Percentiles rank a stretch among this genome's conserved stretches.
phyloP scores from a whole-genome alignment of 371 early-diverging fungal species.

The Dentiscutata heterogama region DNA sequence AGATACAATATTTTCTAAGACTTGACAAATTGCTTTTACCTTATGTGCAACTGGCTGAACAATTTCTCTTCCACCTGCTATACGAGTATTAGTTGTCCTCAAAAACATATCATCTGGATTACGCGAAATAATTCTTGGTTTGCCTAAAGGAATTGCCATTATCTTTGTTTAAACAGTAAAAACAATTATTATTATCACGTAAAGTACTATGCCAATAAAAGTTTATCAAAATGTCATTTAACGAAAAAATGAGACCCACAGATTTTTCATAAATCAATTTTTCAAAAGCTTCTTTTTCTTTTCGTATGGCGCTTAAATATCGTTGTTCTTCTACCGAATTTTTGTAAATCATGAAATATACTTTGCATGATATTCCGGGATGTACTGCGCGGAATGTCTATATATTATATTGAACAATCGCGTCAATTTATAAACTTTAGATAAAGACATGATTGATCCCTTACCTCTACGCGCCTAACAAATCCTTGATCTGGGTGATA shows the following conservation, averaged over 20 bases:
- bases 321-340: slow-evolving; percentile 96
- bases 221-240: background rate
- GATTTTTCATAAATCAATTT: slow-evolving; percentile 91
- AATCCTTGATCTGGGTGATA: slow-evolving; percentile 91
- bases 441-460: background rate
- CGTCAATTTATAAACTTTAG: no score
- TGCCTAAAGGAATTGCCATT: slow-evolving; percentile 55
- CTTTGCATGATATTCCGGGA: slow-evolving; percentile 68
- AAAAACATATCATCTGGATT: background rate
- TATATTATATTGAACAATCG: background rate
- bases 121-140: slow-evolving; percentile 24
- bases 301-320: slow-evolving; percentile 84
- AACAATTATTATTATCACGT: background rate
- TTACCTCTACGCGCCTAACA: slow-evolving; percentile 87
- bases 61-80: slow-evolving; percentile 45
- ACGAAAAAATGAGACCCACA: slow-evolving; percentile 54
- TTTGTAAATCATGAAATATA: slow-evolving; percentile 94
- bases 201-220: background rate
- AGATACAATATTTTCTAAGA: background rate
- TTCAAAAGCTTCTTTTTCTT: slow-evolving; percentile 96
- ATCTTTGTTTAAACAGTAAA: slow-evolving; percentile 40
- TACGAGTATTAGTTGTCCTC: slow-evolving; percentile 31
- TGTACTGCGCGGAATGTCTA: slow-evolving; percentile 72
- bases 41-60: background rate
- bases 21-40: background rate